Conservation (phyloP, 2,329 filamentous ascomycete genomes). For the Huntiella bhutanensis region DNA sequence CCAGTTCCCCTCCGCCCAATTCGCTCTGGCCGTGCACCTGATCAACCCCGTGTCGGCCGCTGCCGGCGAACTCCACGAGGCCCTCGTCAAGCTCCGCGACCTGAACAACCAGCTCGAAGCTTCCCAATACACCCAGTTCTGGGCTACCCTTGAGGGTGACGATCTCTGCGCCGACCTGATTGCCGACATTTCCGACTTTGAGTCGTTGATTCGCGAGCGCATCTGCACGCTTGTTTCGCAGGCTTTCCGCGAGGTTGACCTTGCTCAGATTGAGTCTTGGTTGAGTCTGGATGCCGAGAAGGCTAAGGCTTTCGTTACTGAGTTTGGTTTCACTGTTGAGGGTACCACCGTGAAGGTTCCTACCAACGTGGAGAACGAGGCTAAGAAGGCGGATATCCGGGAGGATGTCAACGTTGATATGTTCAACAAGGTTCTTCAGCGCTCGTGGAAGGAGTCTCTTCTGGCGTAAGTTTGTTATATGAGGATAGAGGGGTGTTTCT, state of each 20-base stretch:
- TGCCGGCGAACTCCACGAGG: constrained; percentile 64
- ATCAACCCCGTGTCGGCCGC: constrained; percentile 59
- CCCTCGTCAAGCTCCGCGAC: constrained; percentile 66
- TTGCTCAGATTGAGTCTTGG: constrained; percentile 54
- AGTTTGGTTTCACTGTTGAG: constrained; percentile 73
- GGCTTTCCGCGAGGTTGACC: constrained; percentile 53
- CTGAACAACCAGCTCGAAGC: constrained; percentile 79
- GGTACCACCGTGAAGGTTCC: constrained; percentile 54
- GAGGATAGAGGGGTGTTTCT: constrained; percentile 1
- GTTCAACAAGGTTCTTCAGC: constrained; percentile 60
- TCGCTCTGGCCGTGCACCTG: constrained; percentile 82
- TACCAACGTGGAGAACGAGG: constrained; percentile 92
- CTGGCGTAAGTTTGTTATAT: constrained; percentile 6
- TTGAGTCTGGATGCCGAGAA: constrained; percentile 50
- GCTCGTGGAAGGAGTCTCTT: constrained; percentile 57
- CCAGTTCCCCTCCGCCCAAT: constrained; percentile 90
- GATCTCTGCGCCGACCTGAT: constrained; percentile 91
- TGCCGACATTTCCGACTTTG: constrained; percentile 85
- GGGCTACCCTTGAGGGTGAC: constrained; percentile 78
- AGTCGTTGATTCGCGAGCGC: constrained; percentile 76
- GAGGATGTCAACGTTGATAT: constrained; percentile 89
- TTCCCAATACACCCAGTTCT: constrained; percentile 82
- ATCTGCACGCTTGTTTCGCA: constrained; percentile 79
- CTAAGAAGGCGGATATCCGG: constrained; percentile 81
- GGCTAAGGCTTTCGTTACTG: constrained; percentile 59